Percentiles rank a stretch among this genome's conserved stretches.
Conservation (phyloP, 2,329 filamentous ascomycete species). For the Mycosphaerelloides madeirae region DNA sequence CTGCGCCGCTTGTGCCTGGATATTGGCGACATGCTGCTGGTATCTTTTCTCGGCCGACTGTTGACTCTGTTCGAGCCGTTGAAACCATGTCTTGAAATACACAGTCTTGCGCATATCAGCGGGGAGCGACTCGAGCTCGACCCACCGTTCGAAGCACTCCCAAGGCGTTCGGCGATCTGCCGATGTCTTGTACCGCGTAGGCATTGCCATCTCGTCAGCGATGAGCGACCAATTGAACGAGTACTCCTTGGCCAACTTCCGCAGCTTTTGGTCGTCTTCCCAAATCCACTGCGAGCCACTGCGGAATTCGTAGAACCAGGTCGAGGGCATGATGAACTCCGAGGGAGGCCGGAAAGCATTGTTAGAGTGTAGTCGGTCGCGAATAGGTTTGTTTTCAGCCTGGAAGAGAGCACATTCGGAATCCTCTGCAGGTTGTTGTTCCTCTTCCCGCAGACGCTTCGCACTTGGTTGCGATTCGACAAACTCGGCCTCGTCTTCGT, state of each 20-base stretch:
- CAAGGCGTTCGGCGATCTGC: slow-evolving; percentile 88
- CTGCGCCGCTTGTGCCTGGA: slow-evolving; percentile 46
- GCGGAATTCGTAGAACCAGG: slow-evolving; percentile 84
- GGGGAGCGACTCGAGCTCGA: slow-evolving; percentile 82
- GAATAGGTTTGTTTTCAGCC: slow-evolving; percentile 80
- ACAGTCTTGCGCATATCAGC: slow-evolving; percentile 91
- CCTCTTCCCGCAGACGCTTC: slow-evolving; percentile 37
- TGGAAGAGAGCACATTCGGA: slow-evolving; percentile 81
- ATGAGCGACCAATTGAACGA: slow-evolving; percentile 98
- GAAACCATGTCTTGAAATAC: slow-evolving; percentile 77
- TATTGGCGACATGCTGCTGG: slow-evolving; percentile 51
- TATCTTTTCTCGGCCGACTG: slow-evolving; percentile 55
- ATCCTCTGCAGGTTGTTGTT: slow-evolving; percentile 59
- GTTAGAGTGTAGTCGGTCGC: slow-evolving; percentile 82
- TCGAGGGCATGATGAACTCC: slow-evolving; percentile 83
- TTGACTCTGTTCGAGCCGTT: slow-evolving; percentile 59
- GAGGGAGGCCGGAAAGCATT: slow-evolving; percentile 92
- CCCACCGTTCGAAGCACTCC: slow-evolving; percentile 98
- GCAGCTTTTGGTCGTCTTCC: slow-evolving; percentile 85
- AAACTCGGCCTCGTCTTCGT: slow-evolving; percentile 60
- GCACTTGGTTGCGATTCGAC: slow-evolving; percentile 32
- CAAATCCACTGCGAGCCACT: slow-evolving; percentile 86
- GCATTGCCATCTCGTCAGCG: slow-evolving; percentile 68
- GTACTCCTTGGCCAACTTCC: slow-evolving; percentile 79
- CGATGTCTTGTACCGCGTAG: slow-evolving; percentile 74